Conservation (phyloP, 2,329 filamentous ascomycete species). For the Colletotrichum sojae region DNA sequence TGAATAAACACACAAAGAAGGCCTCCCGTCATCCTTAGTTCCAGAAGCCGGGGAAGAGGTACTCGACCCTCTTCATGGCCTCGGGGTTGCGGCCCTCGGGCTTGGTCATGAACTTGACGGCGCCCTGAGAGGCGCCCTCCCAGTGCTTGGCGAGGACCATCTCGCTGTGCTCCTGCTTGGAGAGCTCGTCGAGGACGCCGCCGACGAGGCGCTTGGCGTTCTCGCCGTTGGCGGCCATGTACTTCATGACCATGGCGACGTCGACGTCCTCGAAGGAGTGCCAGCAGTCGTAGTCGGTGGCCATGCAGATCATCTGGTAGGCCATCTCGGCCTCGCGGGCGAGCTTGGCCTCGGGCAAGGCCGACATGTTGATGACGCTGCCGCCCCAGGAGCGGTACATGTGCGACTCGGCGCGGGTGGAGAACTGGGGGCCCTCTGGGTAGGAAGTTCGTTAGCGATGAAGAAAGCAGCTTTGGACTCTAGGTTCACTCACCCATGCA, state of each 20-base stretch:
- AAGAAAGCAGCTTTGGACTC: no score
- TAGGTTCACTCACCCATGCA: conserved; percentile 82
- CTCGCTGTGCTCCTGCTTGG: conserved; percentile 81
- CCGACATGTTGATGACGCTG: conserved; percentile 98
- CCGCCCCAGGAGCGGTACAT: conserved; percentile 96
- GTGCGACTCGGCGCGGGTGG: conserved; percentile 93
- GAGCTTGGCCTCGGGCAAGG: conserved; percentile 94
- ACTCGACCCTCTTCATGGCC: conserved; percentile 84
- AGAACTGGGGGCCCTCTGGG: conserved; percentile 96
- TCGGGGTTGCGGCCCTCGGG: conserved; percentile 80
- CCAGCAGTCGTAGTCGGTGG: conserved; percentile 99
- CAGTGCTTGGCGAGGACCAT: conserved; percentile 86
- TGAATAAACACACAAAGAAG: neutral
- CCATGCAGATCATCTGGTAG: conserved; percentile 99
- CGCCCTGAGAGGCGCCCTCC: conserved; percentile 81
- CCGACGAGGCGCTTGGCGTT: conserved; percentile 90
- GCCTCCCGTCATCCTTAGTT: conserved; percentile 43
- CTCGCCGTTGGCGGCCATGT: conserved; percentile 93
- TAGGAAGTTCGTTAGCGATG: neutral
- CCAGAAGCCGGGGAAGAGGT: conserved; percentile 89
- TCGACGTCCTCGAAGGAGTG: conserved; percentile 86
- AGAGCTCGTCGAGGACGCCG: conserved; percentile 88
- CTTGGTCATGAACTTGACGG: conserved; percentile 86
- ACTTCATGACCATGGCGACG: conserved; percentile 96
- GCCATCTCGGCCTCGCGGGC: conserved; percentile 96